Percentiles rank a stretch among this genome's conserved stretches.
Conservation (phyloP, 208 protist species). For the Acanthamoeba sp. region DNA sequence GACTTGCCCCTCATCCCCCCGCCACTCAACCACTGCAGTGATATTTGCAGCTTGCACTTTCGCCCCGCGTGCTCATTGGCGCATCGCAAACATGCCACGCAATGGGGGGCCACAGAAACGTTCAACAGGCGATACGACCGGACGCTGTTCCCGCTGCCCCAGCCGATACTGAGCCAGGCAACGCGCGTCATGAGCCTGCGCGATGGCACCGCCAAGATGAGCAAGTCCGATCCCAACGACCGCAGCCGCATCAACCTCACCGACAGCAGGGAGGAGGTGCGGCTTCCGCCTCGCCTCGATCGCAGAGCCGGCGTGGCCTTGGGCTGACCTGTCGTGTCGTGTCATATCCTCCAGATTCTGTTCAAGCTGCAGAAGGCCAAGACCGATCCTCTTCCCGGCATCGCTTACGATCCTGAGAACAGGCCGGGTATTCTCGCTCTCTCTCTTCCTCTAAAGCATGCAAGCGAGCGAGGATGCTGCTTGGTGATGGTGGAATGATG, state of each 20-base stretch:
- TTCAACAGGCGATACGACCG: constrained; percentile 81
- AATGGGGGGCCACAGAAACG: not conserved
- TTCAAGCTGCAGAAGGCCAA: constrained; percentile 68
- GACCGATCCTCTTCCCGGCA: constrained; percentile 20
- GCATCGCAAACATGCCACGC: no score
- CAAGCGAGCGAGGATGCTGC: no score
- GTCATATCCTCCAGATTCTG: not conserved
- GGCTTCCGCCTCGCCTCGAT: not conserved
- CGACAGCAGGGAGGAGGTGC: constrained; percentile 79
- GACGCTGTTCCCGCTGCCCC: constrained; percentile 76
- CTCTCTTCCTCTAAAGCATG: no score
- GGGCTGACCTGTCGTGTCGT: not conserved
- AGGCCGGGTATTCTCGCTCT: not conserved
- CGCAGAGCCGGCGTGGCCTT: no score
- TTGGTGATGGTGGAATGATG: not conserved
- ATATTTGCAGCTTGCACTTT: not conserved
- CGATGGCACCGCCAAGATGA: constrained; percentile 86
- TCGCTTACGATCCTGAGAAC: constrained; percentile 35
- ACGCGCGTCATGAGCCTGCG: constrained; percentile 84
- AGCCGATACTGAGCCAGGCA: constrained; percentile 72
- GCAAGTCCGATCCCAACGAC: constrained; percentile 82
- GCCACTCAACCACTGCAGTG: no score
- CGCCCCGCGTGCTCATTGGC: not conserved
- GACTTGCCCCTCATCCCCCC: no score
- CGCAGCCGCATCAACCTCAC: constrained; percentile 83